phyloP scores from a whole-genome alignment of 2,329 filamentous ascomycete genomes.

The Periconia macrospinosa region DNA sequence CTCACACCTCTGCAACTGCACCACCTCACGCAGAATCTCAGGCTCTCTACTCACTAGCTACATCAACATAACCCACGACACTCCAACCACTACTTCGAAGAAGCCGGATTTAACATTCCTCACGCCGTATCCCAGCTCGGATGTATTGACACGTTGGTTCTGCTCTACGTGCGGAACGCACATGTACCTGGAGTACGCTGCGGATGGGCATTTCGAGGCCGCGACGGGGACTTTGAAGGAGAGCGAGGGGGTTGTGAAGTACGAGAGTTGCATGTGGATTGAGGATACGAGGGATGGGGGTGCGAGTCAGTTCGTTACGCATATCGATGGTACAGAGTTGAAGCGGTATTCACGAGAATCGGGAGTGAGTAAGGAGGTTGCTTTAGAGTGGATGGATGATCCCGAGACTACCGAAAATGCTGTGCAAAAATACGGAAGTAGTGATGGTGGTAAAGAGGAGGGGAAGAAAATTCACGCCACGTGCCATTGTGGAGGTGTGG shows the following conservation, averaged over 20 bases:
- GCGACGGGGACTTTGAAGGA: slow-evolving; percentile 46
- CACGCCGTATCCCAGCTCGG: slow-evolving; percentile 43
- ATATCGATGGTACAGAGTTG: slow-evolving; percentile 29
- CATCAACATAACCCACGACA: slow-evolving; percentile 39
- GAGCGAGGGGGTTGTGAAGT: slow-evolving; percentile 31
- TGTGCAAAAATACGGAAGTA: not conserved
- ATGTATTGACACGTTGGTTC: slow-evolving; percentile 41
- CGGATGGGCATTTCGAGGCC: slow-evolving; percentile 37
- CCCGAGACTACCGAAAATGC: not conserved
- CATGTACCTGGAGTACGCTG: slow-evolving; percentile 47
- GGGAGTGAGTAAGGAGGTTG: slow-evolving; percentile 18
- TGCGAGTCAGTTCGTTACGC: slow-evolving; percentile 49
- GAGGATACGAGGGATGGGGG: slow-evolving; percentile 58
- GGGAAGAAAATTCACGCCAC: slow-evolving; percentile 37
- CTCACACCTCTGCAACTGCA: slow-evolving; percentile 53
- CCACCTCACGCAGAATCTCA: slow-evolving; percentile 52
- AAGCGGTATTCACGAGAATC: slow-evolving; percentile 17
- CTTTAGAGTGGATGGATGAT: slow-evolving; percentile 26
- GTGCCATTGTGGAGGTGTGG: slow-evolving; percentile 53
- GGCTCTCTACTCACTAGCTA: slow-evolving; percentile 49
- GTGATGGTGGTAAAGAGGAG: not conserved
- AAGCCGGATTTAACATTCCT: slow-evolving; percentile 26
- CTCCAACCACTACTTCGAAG: not conserved
- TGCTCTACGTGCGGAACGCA: slow-evolving; percentile 49
- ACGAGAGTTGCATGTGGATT: slow-evolving; percentile 49